Conservation (phyloP, 768 basidiomycete genomes). For the Pisolithus orientalis region DNA sequence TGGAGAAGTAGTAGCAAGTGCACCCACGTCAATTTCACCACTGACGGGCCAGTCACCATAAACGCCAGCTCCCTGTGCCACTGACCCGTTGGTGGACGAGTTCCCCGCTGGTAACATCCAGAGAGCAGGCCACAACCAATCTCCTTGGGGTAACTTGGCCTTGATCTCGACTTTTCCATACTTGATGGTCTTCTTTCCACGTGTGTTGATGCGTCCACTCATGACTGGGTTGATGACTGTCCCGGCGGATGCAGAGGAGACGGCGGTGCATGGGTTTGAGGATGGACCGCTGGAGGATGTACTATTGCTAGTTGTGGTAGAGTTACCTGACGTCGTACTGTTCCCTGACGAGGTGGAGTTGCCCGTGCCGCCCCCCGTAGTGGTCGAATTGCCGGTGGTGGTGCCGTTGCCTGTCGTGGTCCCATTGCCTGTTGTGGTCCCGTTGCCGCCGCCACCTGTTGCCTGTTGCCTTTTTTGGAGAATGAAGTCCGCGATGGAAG, state of each 20-base stretch:
- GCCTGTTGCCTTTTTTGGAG: slow-evolving; percentile 22
- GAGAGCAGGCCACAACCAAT: slow-evolving; percentile 31
- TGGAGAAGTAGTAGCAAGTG: background rate
- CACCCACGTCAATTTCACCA: slow-evolving; percentile 54
- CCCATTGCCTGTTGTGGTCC: slow-evolving; percentile 4
- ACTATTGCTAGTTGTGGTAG: slow-evolving; percentile 10
- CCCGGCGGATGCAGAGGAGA: slow-evolving; percentile 28
- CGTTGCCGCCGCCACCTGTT: slow-evolving; percentile 2
- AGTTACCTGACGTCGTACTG: slow-evolving; percentile 2
- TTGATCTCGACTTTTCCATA: slow-evolving; percentile 55
- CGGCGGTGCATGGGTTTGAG: slow-evolving; percentile 40
- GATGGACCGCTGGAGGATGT: slow-evolving; percentile 11
- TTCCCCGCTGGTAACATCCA: slow-evolving; percentile 27
- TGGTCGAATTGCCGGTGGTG: slow-evolving; percentile 10
- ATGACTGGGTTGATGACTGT: slow-evolving; percentile 47
- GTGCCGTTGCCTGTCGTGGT: slow-evolving; percentile 6
- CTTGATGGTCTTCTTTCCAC: slow-evolving; percentile 39
- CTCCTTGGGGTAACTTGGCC: slow-evolving; percentile 56
- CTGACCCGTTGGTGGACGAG: background rate
- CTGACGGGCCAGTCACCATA: slow-evolving; percentile 42
- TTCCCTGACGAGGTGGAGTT: slow-evolving; percentile 12
- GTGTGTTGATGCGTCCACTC: slow-evolving; percentile 49
- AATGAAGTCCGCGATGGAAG: background rate
- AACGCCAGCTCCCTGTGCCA: slow-evolving; percentile 14
- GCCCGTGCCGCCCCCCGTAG: background rate